phyloP scores from a whole-genome alignment of 805 yeast species.

The Saccharomycopsis selenospora region DNA sequence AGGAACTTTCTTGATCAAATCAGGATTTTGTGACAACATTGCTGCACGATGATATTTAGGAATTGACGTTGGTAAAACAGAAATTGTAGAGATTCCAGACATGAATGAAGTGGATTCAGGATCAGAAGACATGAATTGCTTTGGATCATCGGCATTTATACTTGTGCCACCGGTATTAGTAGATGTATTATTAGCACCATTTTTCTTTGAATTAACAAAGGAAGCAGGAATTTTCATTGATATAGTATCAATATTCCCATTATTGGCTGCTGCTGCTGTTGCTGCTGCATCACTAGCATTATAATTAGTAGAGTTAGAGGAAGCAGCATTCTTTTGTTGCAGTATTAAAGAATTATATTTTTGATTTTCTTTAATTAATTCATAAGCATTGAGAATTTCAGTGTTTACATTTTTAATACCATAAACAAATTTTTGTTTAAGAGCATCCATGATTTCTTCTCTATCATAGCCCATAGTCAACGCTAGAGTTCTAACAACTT shows the following conservation, averaged over 20 bases:
- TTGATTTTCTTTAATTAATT: slow-evolving; percentile 71
- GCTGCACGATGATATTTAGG: slow-evolving; percentile 91
- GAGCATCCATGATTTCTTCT: slow-evolving; percentile 71
- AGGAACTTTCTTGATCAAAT: background rate
- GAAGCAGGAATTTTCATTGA: background rate
- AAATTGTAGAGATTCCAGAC: background rate
- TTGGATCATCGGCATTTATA: background rate
- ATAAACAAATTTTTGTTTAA: slow-evolving; percentile 25
- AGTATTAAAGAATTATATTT: slow-evolving; percentile 50
- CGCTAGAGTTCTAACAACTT: slow-evolving; percentile 63
- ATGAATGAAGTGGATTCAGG: background rate
- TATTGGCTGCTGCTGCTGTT: background rate
- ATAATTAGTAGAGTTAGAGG: background rate
- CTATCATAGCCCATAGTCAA: slow-evolving; percentile 83
- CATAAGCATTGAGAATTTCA: slow-evolving; percentile 80
- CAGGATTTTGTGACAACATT: slow-evolving; percentile 38
- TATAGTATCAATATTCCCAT: background rate
- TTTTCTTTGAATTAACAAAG: background rate
- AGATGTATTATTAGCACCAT: background rate
- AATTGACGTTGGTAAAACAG: slow-evolving; percentile 84
- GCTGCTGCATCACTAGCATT: background rate
- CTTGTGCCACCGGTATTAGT: background rate
- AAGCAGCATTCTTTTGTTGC: slow-evolving; percentile 31
- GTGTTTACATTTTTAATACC: slow-evolving; percentile 40
- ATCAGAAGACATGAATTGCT: background rate